These are phyloP conservation scores for Camelina laxa DNA, from an alignment of 345 rosid genomes.

Conservation along the genomic window DNA sequence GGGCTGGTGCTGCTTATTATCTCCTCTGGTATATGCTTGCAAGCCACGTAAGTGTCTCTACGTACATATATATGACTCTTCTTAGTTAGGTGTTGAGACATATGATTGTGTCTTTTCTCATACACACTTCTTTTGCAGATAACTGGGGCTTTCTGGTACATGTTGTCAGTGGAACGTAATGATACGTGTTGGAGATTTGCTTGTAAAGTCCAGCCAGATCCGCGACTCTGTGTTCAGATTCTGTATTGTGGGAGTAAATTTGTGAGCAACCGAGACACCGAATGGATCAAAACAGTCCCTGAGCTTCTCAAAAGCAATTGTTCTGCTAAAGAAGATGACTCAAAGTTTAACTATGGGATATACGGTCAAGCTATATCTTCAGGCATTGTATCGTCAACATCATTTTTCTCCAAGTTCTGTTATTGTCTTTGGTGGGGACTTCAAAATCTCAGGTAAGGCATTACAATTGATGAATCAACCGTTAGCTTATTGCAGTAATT, in stretches of 20 bases:
- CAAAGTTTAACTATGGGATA: conserved; percentile 70
- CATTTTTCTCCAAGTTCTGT: conserved; percentile 64
- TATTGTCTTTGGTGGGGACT: conserved; percentile 96
- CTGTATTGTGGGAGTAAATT: conserved; percentile 73
- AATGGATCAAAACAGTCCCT: conserved; percentile 59
- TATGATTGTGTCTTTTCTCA: background rate
- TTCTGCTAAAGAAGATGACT: conserved; percentile 40
- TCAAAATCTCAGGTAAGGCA: conserved; percentile 75
- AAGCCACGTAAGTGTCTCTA: conserved; percentile 69
- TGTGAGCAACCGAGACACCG: conserved; percentile 49
- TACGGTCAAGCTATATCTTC: conserved; percentile 73
- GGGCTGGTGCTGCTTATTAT: conserved; percentile 88
- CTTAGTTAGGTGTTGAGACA: background rate
- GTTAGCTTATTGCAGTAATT: background rate
- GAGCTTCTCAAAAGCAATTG: conserved; percentile 54
- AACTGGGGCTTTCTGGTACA: conserved; percentile 85
- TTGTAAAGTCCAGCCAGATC: conserved; percentile 47
- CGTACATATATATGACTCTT: background rate
- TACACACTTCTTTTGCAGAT: conserved; percentile 49
- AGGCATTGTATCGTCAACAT: conserved; percentile 55
- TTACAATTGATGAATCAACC: background rate
- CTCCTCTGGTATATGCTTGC: conserved; percentile 87
- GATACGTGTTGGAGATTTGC: conserved; percentile 74
- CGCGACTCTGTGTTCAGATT: conserved; percentile 52
- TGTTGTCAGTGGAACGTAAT: conserved; percentile 77